Evolutionary conservation across 345 rosid species (phyloP), one percentile per base, ranked within the genome.

Genomic region (Anacardium occidentale): DNA sequence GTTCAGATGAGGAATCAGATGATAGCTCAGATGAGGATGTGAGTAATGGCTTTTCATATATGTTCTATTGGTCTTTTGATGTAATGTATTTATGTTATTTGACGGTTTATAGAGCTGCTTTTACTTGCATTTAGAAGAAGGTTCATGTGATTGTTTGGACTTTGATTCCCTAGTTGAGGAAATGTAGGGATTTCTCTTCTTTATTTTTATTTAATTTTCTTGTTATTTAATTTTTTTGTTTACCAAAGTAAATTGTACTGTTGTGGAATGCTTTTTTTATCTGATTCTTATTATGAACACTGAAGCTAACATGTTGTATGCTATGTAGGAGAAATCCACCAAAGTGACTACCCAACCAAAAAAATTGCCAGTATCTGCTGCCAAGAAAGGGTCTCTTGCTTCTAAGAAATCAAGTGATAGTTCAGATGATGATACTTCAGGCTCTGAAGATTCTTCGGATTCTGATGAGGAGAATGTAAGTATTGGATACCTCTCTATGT

Each of bases 1-100:
- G 59, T n/a, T 80, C 85, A 11, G 79, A 73, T 0, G 80, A 74
- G 70, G 86, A 83, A 21, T 69, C 75, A 26, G 64, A 55, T 64
- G 73, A 65, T 17, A 69, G 71, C 55, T 68, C 83, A 12, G 70
- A 61, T 1, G 75, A 70, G 34, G 83, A 76, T 59, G 73, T 78
- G 58, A 74, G 81, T 73, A 82, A 73, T 70, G 64, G 20, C 37
- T 53, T 22, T 22, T 48, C 15, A 22, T 62, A 21, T 14, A 10
- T 4, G 5, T 54, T 48, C 42, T 3, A 17, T 9, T 62, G 26
- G 20, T 29, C 15, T 6, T 70, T 26, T 47, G n/a, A 60, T 70
- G 14, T 40, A 69, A 22, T 9, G 18, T 18, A 26, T 26, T 48
- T 25, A 0, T 48, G 29, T 64, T 25, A 24, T 7, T 45, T 64